Evolutionary conservation across 2,329 filamentous ascomycete genomes (phyloP).

Genomic region (Cordyceps fumosorosea): DNA sequence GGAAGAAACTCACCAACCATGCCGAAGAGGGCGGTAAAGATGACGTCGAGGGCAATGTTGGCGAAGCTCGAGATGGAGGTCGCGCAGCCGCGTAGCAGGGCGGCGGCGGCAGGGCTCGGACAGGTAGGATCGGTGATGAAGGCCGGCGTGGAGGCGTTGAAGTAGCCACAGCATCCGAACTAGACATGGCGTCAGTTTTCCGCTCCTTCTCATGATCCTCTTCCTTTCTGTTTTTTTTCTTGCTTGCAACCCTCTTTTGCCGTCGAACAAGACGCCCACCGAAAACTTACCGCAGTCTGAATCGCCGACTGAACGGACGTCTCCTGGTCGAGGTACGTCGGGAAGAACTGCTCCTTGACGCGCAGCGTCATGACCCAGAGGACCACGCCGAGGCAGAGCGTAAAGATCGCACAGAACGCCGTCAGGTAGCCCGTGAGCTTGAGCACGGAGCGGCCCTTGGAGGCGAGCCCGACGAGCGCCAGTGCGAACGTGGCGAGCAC

Average conservation of each 20-base stretch:
- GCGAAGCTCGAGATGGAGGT: constrained; percentile 60
- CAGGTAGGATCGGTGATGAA: constrained; percentile 66
- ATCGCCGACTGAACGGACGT: constrained; percentile 57
- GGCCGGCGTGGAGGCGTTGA: constrained; percentile 63
- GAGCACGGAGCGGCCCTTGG: constrained; percentile 61
- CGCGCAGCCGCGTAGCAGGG: constrained; percentile 63
- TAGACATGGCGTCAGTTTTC: constrained; percentile 26
- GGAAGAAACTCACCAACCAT: constrained; percentile 54
- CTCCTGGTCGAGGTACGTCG: constrained; percentile 54
- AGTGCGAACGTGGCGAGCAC: constrained; percentile 64
- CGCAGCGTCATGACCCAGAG: constrained; percentile 69
- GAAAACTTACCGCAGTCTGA: constrained; percentile 56
- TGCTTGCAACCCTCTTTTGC: too few species aligned
- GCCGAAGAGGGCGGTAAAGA: constrained; percentile 76
- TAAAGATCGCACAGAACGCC: constrained; percentile 56
- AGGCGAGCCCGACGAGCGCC: constrained; percentile 64
- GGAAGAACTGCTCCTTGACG: constrained; percentile 55
- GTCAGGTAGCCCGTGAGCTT: constrained; percentile 62
- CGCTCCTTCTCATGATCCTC: background rate
- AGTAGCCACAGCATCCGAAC: constrained; percentile 77
- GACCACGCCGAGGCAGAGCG: constrained; percentile 56
- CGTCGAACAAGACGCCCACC: too few species aligned
- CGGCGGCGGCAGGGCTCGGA: constrained; percentile 62
- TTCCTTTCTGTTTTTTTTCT: background rate
- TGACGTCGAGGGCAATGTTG: constrained; percentile 64